These are phyloP conservation scores for Fusarium lateritium DNA, from an alignment of 2,329 filamentous ascomycete genomes.

Conservation along the genomic window DNA sequence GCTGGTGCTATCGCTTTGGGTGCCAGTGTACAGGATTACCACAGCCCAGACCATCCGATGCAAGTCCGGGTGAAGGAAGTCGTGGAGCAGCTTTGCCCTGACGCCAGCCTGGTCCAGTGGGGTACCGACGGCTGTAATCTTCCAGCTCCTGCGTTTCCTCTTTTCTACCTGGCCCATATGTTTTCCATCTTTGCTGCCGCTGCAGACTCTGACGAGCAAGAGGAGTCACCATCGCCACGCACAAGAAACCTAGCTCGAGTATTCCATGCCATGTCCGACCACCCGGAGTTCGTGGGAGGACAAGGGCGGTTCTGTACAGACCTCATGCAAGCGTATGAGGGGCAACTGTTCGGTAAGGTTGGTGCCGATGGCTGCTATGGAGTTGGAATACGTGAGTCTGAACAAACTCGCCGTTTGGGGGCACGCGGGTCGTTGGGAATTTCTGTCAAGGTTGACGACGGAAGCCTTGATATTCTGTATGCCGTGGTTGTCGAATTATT, in stretches of 20 bases:
- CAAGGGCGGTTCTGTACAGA: slow-evolving; percentile 63
- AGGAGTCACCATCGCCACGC: slow-evolving; percentile 9
- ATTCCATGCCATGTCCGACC: slow-evolving; percentile 59
- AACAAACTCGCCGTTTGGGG: slow-evolving; percentile 55
- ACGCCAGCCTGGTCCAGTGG: slow-evolving; percentile 55
- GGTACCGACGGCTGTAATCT: slow-evolving; percentile 64
- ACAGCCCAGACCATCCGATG: slow-evolving; percentile 55
- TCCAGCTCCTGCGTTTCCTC: slow-evolving; percentile 60
- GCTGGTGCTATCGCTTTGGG: slow-evolving; percentile 58
- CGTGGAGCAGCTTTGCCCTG: slow-evolving; percentile 55
- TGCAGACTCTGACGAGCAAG: slow-evolving; percentile 32
- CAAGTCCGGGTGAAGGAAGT: slow-evolving; percentile 57
- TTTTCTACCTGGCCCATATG: slow-evolving; percentile 54
- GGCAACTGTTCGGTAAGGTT: slow-evolving; percentile 61
- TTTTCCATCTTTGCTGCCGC: slow-evolving; percentile 58
- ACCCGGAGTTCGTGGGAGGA: slow-evolving; percentile 62
- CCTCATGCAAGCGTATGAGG: slow-evolving; percentile 59
- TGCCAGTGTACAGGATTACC: slow-evolving; percentile 52
- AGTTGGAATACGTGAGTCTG: slow-evolving; percentile 58
- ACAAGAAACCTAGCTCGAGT: slow-evolving; percentile 52
- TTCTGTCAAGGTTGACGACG: slow-evolving; percentile 65
- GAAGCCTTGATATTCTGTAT: slow-evolving; percentile 60
- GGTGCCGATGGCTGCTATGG: slow-evolving; percentile 66
- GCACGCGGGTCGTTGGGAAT: slow-evolving; percentile 58
- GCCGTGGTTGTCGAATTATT: slow-evolving; percentile 61